Evolutionary conservation across 805 yeast species (phyloP).

Genomic region (Saturnispora diversa): DNA sequence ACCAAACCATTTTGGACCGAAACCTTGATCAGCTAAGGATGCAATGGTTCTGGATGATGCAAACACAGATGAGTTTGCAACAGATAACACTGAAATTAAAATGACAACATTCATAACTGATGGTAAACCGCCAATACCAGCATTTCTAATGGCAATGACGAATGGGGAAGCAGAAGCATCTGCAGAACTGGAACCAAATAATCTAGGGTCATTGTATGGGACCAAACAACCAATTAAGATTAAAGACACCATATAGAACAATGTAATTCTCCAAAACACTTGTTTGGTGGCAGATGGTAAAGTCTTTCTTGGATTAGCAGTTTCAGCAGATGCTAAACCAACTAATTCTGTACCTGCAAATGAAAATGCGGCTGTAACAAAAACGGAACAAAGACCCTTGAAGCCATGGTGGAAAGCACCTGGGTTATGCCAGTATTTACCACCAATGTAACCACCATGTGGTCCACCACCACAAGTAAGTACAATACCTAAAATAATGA

Average conservation of each 20-base stretch:
- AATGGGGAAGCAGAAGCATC: slow-evolving; percentile 65
- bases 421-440: slow-evolving; percentile 49
- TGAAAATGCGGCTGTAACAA: slow-evolving; percentile 51
- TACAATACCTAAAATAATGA: slow-evolving; percentile 43
- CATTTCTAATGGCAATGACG: slow-evolving; percentile 50
- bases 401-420: slow-evolving; percentile 42
- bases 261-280: slow-evolving; percentile 49
- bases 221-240: slow-evolving; percentile 46
- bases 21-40: slow-evolving; percentile 56
- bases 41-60: slow-evolving; percentile 58
- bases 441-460: slow-evolving; percentile 47
- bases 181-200: slow-evolving; percentile 39
- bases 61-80: slow-evolving; percentile 61
- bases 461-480: slow-evolving; percentile 56
- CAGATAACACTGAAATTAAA: slow-evolving; percentile 59
- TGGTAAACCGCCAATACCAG: slow-evolving; percentile 52
- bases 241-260: slow-evolving; percentile 46
- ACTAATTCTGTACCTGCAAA: slow-evolving; percentile 57
- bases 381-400: slow-evolving; percentile 51
- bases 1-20: slow-evolving; percentile 48
- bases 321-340: slow-evolving; percentile 56
- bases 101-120: slow-evolving; percentile 62
- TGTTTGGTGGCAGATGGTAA: slow-evolving; percentile 55
- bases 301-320: slow-evolving; percentile 46
- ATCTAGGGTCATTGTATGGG: slow-evolving; percentile 42